Conservation (phyloP, 768 basidiomycete species). For the Chalciporus piperatus region DNA sequence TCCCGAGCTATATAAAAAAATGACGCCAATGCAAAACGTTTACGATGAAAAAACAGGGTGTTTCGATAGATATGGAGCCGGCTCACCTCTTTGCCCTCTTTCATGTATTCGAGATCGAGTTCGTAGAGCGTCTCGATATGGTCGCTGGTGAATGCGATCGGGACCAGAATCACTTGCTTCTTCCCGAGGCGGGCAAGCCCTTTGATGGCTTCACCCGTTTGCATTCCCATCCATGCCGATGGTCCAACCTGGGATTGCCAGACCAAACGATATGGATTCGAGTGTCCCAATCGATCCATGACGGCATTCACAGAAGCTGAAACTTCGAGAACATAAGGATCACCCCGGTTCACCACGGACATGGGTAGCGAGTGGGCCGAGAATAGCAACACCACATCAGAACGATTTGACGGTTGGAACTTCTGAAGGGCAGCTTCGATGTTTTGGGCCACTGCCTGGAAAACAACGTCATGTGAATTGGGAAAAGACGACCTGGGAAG, state of each 20-base stretch:
- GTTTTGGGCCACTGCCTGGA: slow-evolving; percentile 86
- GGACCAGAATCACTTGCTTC: slow-evolving; percentile 80
- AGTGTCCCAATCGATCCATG: slow-evolving; percentile 79
- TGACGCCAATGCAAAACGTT: neutral
- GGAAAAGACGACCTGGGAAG: neutral
- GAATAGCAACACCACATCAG: slow-evolving; percentile 82
- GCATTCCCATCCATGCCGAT: slow-evolving; percentile 97
- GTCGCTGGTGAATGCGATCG: slow-evolving; percentile 98
- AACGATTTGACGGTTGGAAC: slow-evolving; percentile 69
- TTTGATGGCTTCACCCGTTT: slow-evolving; percentile 89
- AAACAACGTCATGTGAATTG: slow-evolving; percentile 2
- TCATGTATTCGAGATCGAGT: slow-evolving; percentile 89
- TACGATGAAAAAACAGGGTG: too few species aligned
- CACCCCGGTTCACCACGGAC: slow-evolving; percentile 98
- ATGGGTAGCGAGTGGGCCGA: slow-evolving; percentile 98
- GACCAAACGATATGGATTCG: slow-evolving; percentile 87
- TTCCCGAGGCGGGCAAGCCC: slow-evolving; percentile 73
- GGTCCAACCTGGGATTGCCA: slow-evolving; percentile 99
- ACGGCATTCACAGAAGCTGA: slow-evolving; percentile 91
- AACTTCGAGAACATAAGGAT: slow-evolving; percentile 95
- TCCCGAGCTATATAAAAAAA: slow-evolving; percentile 63
- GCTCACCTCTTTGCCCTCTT: slow-evolving; percentile 86
- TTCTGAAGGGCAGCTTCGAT: slow-evolving; percentile 78
- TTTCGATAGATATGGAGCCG: neutral
- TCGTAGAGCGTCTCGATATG: slow-evolving; percentile 99